Base-by-base conservation (phyloP, 805 yeast species). In the Pichia nanzhaoensis region DNA sequence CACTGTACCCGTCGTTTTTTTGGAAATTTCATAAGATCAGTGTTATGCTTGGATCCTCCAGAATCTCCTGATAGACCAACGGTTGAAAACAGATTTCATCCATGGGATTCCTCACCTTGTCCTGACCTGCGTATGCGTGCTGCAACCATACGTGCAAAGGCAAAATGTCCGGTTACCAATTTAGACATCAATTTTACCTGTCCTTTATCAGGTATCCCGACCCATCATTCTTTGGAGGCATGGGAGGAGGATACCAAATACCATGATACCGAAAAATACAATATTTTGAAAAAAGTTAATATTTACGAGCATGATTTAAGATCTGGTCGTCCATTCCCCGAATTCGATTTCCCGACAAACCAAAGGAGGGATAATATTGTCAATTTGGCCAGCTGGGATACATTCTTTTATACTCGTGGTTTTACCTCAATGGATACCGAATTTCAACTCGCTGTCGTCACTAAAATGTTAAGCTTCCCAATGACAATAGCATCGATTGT, bases 341-440 rank as follows among this genome's bases (percentile, higher is more conserved):
- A 93, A 68, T 90, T 93, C 59, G 93, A 88, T 56, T 89, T 93
- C 68, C 98, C 99, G 6, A 80, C 77, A 4, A 74, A 71, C 14
- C 95, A 85, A 64, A 84, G 81, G 42, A 71, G 70, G 41, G 97
- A 90, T 59, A 80, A 81, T 50, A 67, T 74, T 49, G 78, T 89
- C 49, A 89, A 88, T 60, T 77, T 88, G 60, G 71, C 80, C 40
- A 81, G 77, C 62, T 93, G 99, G 99, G 98, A 93, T 65, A 71
- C 93, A 9, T 91, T 79, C 58, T 83, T 93, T 60, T 93, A 91
- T 65, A 91, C 98, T 0, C 76, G 99, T 62, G 84, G 84, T 55
- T 93, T 87, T 63, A 83, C 80, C 56, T 91, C 97, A 5, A 91
- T 93, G 98, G 96, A 93, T 65, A 85, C 96, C 4, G 96, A 90